A percentile compares a stretch with the other conserved stretches of the same genome.
Evolutionary conservation across 2,329 filamentous ascomycete genomes (phyloP).

Genomic region (Fusarium newnesense): DNA sequence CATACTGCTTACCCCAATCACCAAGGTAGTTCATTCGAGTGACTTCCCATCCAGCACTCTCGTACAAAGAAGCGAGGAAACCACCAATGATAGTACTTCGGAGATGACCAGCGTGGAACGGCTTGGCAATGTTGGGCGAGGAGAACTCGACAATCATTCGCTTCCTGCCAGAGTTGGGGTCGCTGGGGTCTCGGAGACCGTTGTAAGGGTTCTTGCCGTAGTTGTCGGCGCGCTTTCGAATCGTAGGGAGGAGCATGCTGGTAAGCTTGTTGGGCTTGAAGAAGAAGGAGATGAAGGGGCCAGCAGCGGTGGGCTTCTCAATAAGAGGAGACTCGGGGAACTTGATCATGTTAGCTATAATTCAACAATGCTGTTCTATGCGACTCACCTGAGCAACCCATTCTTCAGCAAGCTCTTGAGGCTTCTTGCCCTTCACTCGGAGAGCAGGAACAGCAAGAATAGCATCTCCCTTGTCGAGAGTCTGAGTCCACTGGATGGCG

Average conservation of each 20-base stretch:
- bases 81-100: constrained; percentile 83
- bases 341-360: constrained; percentile 49
- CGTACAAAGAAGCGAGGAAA: constrained; percentile 78
- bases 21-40: constrained; percentile 70
- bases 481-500: constrained; percentile 80
- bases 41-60: constrained; percentile 78
- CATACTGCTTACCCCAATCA: constrained; percentile 47
- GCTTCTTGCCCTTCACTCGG: constrained; percentile 77
- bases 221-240: constrained; percentile 67
- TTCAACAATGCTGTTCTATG: neutral
- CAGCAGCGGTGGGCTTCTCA: constrained; percentile 73
- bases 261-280: constrained; percentile 77
- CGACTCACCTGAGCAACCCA: constrained; percentile 67
- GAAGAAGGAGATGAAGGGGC: constrained; percentile 81
- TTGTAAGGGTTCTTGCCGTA: constrained; percentile 65
- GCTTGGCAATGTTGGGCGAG: constrained; percentile 87
- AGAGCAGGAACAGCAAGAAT: constrained; percentile 83
- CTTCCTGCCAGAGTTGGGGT: constrained; percentile 71
- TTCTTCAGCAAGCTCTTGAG: constrained; percentile 68
- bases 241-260: constrained; percentile 73
- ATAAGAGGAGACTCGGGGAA: constrained; percentile 81
- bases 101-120: constrained; percentile 82
- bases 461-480: constrained; percentile 85
- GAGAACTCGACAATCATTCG: constrained; percentile 83
- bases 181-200: constrained; percentile 69